phyloP scores from a whole-genome alignment of 2,329 filamentous ascomycete species.

The Xylaria arbuscula region DNA sequence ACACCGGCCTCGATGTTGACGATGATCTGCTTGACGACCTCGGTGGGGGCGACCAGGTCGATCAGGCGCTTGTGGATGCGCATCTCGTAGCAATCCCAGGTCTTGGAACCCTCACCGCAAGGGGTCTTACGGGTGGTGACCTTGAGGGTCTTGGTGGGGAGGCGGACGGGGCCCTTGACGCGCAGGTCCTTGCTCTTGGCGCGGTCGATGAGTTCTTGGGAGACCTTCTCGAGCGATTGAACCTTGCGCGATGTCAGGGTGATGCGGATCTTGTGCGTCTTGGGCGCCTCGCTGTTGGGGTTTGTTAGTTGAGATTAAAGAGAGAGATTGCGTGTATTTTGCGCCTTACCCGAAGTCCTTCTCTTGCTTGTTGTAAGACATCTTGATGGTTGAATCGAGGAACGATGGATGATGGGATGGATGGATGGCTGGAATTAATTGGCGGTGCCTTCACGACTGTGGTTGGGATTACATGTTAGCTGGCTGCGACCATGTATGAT shows the following conservation, averaged over 20 bases:
- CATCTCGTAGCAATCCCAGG: slow-evolving; percentile 99
- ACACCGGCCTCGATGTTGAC: slow-evolving; percentile 96
- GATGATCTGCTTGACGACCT: slow-evolving; percentile 97
- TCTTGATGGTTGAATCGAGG: slow-evolving; percentile 54
- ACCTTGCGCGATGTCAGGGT: slow-evolving; percentile 82
- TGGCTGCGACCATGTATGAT: not conserved
- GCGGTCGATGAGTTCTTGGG: slow-evolving; percentile 97
- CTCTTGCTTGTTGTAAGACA: slow-evolving; percentile 98
- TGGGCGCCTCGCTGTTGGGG: slow-evolving; percentile 71
- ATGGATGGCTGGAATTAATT: slow-evolving; percentile 35
- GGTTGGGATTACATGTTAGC: slow-evolving; percentile 62
- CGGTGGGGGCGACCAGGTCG: slow-evolving; percentile 96
- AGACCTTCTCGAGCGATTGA: slow-evolving; percentile 96
- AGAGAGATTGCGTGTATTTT: not conserved
- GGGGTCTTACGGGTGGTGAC: slow-evolving; percentile 99
- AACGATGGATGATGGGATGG: slow-evolving; percentile 10
- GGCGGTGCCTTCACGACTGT: slow-evolving; percentile 79
- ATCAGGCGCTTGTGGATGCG: slow-evolving; percentile 99
- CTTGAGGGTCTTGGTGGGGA: slow-evolving; percentile 97
- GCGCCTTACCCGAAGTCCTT: slow-evolving; percentile 75
- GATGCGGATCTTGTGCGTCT: slow-evolving; percentile 70
- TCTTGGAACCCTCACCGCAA: slow-evolving; percentile 99
- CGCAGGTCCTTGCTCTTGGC: slow-evolving; percentile 98
- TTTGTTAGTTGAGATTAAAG: slow-evolving; percentile 15
- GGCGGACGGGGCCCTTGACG: slow-evolving; percentile 95